phyloP scores from a whole-genome alignment of 495 filamentous ascomycete species.

The Lepidopterella palustris region DNA sequence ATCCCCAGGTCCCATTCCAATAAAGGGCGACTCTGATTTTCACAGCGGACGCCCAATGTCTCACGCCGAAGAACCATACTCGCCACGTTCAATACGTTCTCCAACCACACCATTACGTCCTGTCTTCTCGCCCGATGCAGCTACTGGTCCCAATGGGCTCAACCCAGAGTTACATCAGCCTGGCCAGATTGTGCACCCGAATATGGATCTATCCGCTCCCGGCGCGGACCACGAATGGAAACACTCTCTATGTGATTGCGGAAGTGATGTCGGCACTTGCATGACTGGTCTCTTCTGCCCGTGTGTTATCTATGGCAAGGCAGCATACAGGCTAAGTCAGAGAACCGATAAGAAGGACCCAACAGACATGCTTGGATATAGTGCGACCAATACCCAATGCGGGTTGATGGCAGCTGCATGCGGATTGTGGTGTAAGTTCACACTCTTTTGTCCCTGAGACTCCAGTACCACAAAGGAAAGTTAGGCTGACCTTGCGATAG shows the following conservation, averaged over 20 bases:
- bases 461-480: neutral
- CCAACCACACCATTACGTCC: constrained; percentile 1
- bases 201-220: constrained; percentile 23
- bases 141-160: constrained; percentile 30
- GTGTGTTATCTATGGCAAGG: constrained; percentile 29
- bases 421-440: constrained; percentile 25
- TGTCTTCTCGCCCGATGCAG: constrained; percentile 28
- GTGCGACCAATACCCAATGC: constrained; percentile 24
- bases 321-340: constrained; percentile 25
- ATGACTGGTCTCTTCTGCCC: constrained; percentile 31
- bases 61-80: constrained; percentile 13
- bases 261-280: constrained; percentile 23
- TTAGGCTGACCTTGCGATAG: neutral
- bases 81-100: constrained; percentile 4
- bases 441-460: neutral
- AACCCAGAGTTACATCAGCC: constrained; percentile 27
- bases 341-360: constrained; percentile 25
- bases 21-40: constrained; percentile 12
- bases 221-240: constrained; percentile 20
- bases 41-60: constrained; percentile 4
- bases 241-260: constrained; percentile 21
- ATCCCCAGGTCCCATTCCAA: constrained; percentile 4
- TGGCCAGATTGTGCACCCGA: constrained; percentile 35
- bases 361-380: constrained; percentile 28
- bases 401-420: constrained; percentile 25